A percentile compares a stretch with the other conserved stretches of the same genome.
Evolutionary conservation across 495 filamentous ascomycete genomes (phyloP).

Genomic region (Filosporella fistucella): DNA sequence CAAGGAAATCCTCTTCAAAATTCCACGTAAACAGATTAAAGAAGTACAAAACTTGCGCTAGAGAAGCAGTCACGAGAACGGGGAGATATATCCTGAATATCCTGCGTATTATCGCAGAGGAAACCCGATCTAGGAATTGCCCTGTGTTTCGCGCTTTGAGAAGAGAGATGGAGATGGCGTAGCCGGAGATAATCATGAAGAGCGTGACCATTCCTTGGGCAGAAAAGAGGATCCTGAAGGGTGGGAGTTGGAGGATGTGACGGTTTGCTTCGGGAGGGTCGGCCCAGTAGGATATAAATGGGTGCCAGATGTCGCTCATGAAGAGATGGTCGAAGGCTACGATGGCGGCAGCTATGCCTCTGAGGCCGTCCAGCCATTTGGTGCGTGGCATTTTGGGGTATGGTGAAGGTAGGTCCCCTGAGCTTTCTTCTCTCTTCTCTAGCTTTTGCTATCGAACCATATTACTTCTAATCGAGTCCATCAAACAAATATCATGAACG

Average conservation of each 20-base stretch:
- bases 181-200: neutral
- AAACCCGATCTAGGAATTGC: neutral
- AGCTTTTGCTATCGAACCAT: too few species aligned
- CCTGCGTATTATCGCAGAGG: neutral
- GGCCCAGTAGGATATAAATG: conserved; percentile 3
- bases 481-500: too few species aligned
- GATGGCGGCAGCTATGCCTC: conserved; percentile 43
- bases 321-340: conserved; percentile 39
- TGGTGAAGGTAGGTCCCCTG: neutral
- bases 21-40: neutral
- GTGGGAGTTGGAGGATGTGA: neutral
- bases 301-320: conserved; percentile 30
- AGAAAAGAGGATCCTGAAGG: neutral
- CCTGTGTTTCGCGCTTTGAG: neutral
- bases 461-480: too few species aligned
- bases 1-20: neutral
- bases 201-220: neutral
- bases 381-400: conserved; percentile 25
- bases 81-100: neutral
- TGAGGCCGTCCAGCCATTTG: conserved; percentile 44
- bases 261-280: neutral
- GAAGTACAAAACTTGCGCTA: neutral
- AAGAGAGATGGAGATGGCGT: neutral
- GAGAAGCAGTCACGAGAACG: neutral
- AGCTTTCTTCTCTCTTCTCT: too few species aligned